Conservation (phyloP, 1,139 yeast species). For the Pichia kudriavzevii region DNA sequence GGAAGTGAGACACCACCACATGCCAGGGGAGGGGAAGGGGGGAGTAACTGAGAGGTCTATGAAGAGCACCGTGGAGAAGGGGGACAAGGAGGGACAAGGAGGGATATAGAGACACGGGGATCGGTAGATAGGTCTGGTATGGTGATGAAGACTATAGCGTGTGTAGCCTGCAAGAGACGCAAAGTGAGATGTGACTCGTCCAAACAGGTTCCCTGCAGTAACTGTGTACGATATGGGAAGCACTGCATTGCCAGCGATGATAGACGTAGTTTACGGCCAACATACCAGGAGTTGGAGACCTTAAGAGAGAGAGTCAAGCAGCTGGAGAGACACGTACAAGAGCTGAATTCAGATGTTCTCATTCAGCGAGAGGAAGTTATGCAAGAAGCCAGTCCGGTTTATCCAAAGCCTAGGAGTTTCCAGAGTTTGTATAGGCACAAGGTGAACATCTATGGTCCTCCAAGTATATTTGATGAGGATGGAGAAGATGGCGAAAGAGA, state of each 20-base stretch:
- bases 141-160: slow-evolving; percentile 12
- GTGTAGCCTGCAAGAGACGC: slow-evolving; percentile 10
- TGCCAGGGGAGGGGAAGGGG: no score
- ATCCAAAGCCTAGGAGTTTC: slow-evolving; percentile 13
- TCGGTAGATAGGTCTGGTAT: slow-evolving; percentile 1
- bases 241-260: slow-evolving; percentile 10
- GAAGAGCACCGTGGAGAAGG: no score
- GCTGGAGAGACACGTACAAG: not conserved
- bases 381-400: slow-evolving; percentile 1
- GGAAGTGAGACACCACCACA: no score
- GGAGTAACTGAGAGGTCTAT: no score
- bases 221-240: slow-evolving; percentile 5
- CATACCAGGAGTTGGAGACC: not conserved
- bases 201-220: slow-evolving; percentile 9
- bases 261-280: slow-evolving; percentile 7
- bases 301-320: slow-evolving; percentile 1
- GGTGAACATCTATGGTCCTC: slow-evolving; percentile 16
- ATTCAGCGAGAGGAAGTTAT: no score
- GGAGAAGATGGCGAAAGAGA: no score
- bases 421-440: not conserved
- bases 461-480: no score
- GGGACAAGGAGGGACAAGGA: not conserved
- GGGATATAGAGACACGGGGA: not conserved
- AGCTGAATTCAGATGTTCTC: not conserved
- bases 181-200: slow-evolving; percentile 14